Base-by-base conservation (phyloP, 2,329 filamentous ascomycete species). In the Pseudogymnoascus sp. region DNA sequence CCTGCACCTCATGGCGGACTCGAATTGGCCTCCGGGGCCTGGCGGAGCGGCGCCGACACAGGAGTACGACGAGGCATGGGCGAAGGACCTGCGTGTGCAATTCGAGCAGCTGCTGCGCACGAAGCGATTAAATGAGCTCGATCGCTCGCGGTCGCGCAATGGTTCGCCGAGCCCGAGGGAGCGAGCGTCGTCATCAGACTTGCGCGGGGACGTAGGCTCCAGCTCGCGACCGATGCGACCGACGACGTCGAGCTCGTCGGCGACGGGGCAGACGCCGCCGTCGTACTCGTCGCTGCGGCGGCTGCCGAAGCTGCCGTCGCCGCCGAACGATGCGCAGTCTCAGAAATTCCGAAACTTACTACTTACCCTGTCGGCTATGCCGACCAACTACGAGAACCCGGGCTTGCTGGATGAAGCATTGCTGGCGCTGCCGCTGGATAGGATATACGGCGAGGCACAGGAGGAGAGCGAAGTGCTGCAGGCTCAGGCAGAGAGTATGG, bases 381-480 rank as follows among this genome's bases (percentile, higher is more conserved):
- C 94, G 15, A 89, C 87, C 18, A 94, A 93, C 72, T 99, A 96
- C 77, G 94, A 99, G 75, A 97, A 99, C 74, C 93, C 94, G 0
- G 94, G 94, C 36, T 78, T 97, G 9, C 78, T 99, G 59, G 94
- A 99, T 72, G 93, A 97, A 73, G 94, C 93, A 4, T 78, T 99
- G 15, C 85, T 89, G 64, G 85, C 86, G 37, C 90, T 99, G 57
- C 93, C 93, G 0, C 78, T 97, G 30, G 91, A 97, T 71, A 85
- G 90, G 67, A 90, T 99, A 68, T 97, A 97, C 74, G 83, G 87
- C 66, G 91, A 97, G 72, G 94, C 94, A 59, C 91, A 97, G 72
- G 93, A 97, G 73, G 92, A 97, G 75, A 86, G 84, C 66, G 91
- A 97, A 72, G 86, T 97, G 30, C 79, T 96, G 68, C 85, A 89